These are phyloP conservation scores for Gossypium longicalyx DNA, from an alignment of 345 rosid genomes.

Conservation along the genomic window DNA sequence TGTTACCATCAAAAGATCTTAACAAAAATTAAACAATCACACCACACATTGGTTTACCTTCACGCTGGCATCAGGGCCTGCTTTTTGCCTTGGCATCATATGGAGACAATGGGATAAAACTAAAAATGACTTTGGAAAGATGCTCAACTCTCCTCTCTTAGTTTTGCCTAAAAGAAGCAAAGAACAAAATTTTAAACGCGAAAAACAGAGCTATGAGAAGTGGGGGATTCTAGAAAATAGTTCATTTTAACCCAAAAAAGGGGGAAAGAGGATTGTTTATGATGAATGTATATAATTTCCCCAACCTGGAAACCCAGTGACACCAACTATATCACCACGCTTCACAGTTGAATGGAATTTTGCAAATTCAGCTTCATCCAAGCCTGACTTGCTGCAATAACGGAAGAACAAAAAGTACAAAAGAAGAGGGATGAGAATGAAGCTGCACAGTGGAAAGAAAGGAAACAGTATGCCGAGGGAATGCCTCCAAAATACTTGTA, in stretches of 20 bases:
- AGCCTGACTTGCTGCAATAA: constrained; percentile 64
- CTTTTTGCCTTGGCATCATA: constrained; percentile 86
- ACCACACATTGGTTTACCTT: constrained; percentile 37
- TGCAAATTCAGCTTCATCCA: constrained; percentile 68
- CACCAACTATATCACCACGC: constrained; percentile 95
- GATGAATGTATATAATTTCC: not conserved
- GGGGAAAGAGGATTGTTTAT: not conserved
- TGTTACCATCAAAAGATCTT: constrained; percentile 10
- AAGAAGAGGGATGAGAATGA: not conserved
- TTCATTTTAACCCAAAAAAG: not conserved
- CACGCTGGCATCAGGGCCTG: constrained; percentile 36
- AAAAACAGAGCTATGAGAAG: not conserved
- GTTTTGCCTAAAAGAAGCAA: constrained; percentile 57
- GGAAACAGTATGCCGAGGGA: not conserved
- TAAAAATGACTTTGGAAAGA: constrained; percentile 56
- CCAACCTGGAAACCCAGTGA: constrained; percentile 92
- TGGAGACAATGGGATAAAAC: constrained; percentile 90
- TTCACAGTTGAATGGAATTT: constrained; percentile 63
- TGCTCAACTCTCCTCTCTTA: constrained; percentile 89
- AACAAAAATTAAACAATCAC: not conserved
- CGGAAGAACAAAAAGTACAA: not conserved
- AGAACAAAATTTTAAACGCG: constrained; percentile 3
- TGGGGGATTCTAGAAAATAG: not conserved
- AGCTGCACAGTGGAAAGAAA: not conserved
- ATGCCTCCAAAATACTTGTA: not conserved